Evolutionary conservation across 2,329 filamentous ascomycete species (phyloP).

Genomic region (Nakataea oryzae): DNA sequence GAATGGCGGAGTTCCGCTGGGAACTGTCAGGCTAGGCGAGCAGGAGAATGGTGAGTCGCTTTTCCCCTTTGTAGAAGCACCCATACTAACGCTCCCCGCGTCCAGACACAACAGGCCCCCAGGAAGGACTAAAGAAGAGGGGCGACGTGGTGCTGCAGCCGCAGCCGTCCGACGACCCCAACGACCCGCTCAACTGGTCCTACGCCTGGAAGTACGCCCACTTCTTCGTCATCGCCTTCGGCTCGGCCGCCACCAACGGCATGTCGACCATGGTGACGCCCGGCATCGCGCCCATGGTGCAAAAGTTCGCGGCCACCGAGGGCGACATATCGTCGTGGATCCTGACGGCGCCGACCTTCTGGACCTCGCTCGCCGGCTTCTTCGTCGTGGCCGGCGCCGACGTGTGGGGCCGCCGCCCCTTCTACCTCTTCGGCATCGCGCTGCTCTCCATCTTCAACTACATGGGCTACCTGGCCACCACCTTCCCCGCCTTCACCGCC

Average conservation of each 20-base stretch:
- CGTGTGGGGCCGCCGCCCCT: slow-evolving; percentile 2
- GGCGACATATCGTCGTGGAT: background rate
- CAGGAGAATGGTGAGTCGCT: background rate
- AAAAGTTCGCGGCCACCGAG: background rate
- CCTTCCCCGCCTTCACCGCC: background rate
- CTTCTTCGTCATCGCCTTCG: slow-evolving; percentile 1
- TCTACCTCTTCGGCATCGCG: slow-evolving; percentile 2
- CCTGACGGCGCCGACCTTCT: slow-evolving; percentile 2
- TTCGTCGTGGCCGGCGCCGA: slow-evolving; percentile 2
- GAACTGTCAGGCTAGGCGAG: background rate
- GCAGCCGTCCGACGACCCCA: slow-evolving; percentile 82
- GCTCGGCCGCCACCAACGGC: background rate
- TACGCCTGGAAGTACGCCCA: background rate
- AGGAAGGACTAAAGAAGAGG: background rate
- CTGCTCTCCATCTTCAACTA: background rate
- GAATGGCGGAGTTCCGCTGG: background rate
- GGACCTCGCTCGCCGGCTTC: slow-evolving; percentile 5
- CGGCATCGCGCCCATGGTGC: background rate
- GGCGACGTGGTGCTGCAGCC: slow-evolving; percentile 63
- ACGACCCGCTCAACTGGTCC: slow-evolving; percentile 73
- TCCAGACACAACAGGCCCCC: background rate
- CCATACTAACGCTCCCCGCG: background rate
- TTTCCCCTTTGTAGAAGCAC: no score
- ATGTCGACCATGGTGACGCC: slow-evolving; percentile 1
- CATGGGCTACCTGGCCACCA: background rate